phyloP scores from a whole-genome alignment of 129 eudicot genomes.

The Saussurea involucrata region DNA sequence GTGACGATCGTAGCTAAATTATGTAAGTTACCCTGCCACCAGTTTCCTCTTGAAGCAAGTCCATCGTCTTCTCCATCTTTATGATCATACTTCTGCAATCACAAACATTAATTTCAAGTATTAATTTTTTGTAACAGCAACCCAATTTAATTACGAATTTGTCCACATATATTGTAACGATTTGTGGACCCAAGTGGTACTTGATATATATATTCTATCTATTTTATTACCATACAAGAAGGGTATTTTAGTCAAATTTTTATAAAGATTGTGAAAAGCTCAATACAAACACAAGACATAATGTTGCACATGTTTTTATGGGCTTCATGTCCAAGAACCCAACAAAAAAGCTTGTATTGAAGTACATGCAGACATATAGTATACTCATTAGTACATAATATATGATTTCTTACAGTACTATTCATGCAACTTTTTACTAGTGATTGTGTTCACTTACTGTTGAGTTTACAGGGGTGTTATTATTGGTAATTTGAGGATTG shows the following conservation, averaged over 20 bases:
- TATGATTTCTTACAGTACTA: background rate
- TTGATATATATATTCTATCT: background rate
- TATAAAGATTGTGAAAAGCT: no score
- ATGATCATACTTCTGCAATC: slow-evolving; percentile 30
- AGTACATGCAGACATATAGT: no score
- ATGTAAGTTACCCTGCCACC: slow-evolving; percentile 75
- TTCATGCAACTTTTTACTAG: background rate
- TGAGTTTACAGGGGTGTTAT: slow-evolving; percentile 35
- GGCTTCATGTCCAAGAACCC: no score
- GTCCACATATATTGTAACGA: background rate
- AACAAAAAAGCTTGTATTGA: no score
- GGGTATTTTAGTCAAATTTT: background rate
- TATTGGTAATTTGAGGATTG: slow-evolving; percentile 42
- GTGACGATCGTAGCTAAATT: background rate
- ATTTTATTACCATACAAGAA: background rate
- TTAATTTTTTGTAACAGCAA: background rate
- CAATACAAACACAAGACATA: no score
- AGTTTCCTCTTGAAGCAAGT: slow-evolving; percentile 82
- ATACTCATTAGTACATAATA: background rate
- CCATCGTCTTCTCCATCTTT: slow-evolving; percentile 78
- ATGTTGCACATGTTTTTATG: no score
- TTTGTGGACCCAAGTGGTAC: background rate
- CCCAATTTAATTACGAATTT: no score
- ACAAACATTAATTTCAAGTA: background rate
- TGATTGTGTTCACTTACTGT: slow-evolving; percentile 37